A percentile compares a stretch with the other conserved stretches of the same genome.
These are phyloP conservation scores for Vigna unguiculata DNA, from an alignment of 306 rosid species.

Conservation along the genomic window DNA sequence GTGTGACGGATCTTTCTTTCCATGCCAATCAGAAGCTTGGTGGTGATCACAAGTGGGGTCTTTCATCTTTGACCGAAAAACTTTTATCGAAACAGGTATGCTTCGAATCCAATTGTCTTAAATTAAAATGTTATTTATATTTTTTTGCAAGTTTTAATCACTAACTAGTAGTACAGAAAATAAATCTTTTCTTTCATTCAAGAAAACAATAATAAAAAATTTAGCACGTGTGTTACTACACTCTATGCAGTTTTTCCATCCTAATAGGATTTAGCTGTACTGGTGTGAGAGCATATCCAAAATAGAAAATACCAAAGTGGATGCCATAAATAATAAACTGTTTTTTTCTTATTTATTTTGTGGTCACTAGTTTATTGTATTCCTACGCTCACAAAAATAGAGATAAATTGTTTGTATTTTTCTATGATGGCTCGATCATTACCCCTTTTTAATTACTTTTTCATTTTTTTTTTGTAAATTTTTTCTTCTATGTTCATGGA, in stretches of 20 bases:
- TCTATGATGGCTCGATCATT: slow-evolving; percentile 16
- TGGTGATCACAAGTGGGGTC: slow-evolving; percentile 66
- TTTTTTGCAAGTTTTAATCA: neutral
- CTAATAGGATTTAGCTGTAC: neutral
- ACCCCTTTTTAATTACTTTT: neutral
- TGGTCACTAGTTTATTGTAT: neutral
- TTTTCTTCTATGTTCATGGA: neutral
- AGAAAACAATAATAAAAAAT: too few species aligned
- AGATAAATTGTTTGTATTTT: slow-evolving; percentile 10
- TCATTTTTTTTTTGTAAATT: neutral
- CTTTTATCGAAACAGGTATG: slow-evolving; percentile 77
- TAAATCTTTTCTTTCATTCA: neutral
- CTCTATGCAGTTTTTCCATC: neutral
- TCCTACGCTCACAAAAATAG: neutral
- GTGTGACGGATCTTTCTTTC: slow-evolving; percentile 71
- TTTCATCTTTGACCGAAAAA: slow-evolving; percentile 71
- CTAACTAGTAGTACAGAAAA: neutral
- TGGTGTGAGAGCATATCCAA: neutral
- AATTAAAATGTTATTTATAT: neutral
- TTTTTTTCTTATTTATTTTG: slow-evolving; percentile 18
- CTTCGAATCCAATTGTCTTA: slow-evolving; percentile 31
- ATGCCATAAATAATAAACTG: neutral
- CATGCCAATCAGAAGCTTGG: slow-evolving; percentile 79
- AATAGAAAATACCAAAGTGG: slow-evolving; percentile 28
- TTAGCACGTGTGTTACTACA: neutral